Conservation (phyloP, 2,329 filamentous ascomycete species). For the Nigrograna mackinnonii region DNA sequence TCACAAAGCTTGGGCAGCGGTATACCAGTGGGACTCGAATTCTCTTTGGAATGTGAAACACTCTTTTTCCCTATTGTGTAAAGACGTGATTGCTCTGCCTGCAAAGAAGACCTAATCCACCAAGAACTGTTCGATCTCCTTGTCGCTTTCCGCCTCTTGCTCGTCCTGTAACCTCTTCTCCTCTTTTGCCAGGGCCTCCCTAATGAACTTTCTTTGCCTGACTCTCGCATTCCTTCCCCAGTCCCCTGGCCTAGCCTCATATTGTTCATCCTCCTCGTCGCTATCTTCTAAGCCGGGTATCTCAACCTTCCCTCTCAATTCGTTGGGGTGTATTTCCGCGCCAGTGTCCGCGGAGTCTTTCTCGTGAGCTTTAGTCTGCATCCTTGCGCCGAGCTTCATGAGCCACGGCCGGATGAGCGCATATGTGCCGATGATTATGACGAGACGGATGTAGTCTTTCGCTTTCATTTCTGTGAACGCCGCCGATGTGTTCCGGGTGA, state of each 20-base stretch:
- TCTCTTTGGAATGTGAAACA: too few relatives aligned
- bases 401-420: constrained; percentile 72
- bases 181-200: constrained; percentile 65
- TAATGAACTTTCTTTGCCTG: constrained; percentile 69
- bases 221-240: constrained; percentile 74
- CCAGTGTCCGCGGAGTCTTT: constrained; percentile 44
- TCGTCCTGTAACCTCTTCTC: constrained; percentile 58
- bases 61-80: too few relatives aligned
- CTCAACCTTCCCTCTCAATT: constrained; percentile 45
- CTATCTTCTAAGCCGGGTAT: constrained; percentile 58
- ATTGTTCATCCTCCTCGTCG: constrained; percentile 44
- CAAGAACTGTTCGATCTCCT: constrained; percentile 75
- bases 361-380: constrained; percentile 67
- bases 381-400: constrained; percentile 66
- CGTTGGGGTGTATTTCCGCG: constrained; percentile 36
- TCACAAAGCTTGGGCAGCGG: constrained; percentile 23
- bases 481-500: constrained; percentile 44
- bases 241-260: constrained; percentile 49
- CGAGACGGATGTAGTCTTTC: constrained; percentile 65
- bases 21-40: too few relatives aligned
- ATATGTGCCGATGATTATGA: constrained; percentile 74
- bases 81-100: too few relatives aligned
- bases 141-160: constrained; percentile 70
- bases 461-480: constrained; percentile 49
- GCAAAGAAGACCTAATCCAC: too few relatives aligned